Conservation (phyloP, 805 yeast species). For the Kregervanrija fluxuum region DNA sequence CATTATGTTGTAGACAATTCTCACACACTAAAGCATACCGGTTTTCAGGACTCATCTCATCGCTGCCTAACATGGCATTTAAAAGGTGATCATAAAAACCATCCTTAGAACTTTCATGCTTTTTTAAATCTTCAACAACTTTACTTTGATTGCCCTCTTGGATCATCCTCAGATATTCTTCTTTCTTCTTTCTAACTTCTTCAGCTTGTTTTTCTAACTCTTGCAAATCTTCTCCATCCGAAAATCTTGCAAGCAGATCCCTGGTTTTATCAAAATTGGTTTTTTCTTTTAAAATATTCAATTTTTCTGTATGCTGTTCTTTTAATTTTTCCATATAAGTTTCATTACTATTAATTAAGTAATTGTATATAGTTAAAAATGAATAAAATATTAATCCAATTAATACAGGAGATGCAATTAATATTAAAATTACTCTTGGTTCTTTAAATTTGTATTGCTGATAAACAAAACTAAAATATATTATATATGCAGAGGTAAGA, state of each 20-base stretch:
- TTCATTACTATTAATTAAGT: constrained; percentile 19
- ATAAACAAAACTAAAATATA: constrained; percentile 19
- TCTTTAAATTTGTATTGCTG: neutral
- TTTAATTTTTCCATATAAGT: constrained; percentile 19
- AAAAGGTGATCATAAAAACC: constrained; percentile 28
- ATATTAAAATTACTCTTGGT: constrained; percentile 1
- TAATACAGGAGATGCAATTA: constrained; percentile 10
- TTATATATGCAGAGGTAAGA: constrained; percentile 15
- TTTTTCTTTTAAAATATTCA: constrained; percentile 31
- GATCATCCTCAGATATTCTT: constrained; percentile 30
- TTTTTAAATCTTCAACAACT: constrained; percentile 9
- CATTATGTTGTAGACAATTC: constrained; percentile 65
- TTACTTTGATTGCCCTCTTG: constrained; percentile 21
- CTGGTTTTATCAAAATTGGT: constrained; percentile 74
- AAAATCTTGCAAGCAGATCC: constrained; percentile 60
- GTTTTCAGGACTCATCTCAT: constrained; percentile 51
- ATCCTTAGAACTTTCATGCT: constrained; percentile 8
- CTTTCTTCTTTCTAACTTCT: constrained; percentile 33
- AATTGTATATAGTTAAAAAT: constrained; percentile 12
- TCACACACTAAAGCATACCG: constrained; percentile 69
- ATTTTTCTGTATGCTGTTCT: constrained; percentile 30
- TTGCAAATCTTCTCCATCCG: constrained; percentile 41
- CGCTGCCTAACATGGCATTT: constrained; percentile 49
- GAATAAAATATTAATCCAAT: constrained; percentile 10
- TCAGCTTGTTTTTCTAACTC: constrained; percentile 36